These are phyloP conservation scores for Fistulifera pelliculosa DNA, from an alignment of 108 stramenopile species.

Conservation along the genomic window DNA sequence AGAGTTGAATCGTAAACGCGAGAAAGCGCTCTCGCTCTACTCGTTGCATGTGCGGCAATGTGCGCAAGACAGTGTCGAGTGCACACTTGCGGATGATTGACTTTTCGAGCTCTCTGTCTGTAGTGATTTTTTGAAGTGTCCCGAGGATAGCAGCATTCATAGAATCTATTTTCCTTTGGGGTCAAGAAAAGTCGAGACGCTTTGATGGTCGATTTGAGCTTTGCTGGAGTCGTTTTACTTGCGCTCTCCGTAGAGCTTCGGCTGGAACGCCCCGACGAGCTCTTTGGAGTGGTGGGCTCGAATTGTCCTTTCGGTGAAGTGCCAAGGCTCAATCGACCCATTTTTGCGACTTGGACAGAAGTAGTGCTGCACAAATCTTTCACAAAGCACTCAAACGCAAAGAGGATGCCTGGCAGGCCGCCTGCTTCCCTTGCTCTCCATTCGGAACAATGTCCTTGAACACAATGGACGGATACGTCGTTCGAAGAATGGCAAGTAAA, in stretches of 20 bases:
- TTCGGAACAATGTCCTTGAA: conserved; percentile 52
- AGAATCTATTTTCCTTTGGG: too few species aligned
- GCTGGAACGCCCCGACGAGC: background rate
- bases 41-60: conserved; percentile 34
- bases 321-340: background rate
- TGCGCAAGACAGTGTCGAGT: conserved; percentile 24
- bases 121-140: conserved; percentile 64
- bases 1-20: conserved; percentile 45
- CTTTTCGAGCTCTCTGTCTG: conserved; percentile 49
- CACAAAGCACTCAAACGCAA: conserved; percentile 31
- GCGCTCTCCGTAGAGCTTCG: background rate
- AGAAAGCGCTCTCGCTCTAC: conserved; percentile 45
- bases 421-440: conserved; percentile 60
- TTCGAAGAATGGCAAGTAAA: conserved; percentile 43
- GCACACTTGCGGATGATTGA: conserved; percentile 39
- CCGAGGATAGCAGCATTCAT: conserved; percentile 35
- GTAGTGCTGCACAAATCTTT: background rate
- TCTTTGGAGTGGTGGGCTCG: background rate
- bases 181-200: too few species aligned
- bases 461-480: conserved; percentile 38
- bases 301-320: background rate
- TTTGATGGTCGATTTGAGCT: background rate
- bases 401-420: conserved; percentile 36
- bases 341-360: background rate
- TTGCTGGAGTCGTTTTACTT: background rate